Base-by-base conservation (phyloP, 2,329 filamentous ascomycete genomes). In the Ceratocystis alfenasii region DNA sequence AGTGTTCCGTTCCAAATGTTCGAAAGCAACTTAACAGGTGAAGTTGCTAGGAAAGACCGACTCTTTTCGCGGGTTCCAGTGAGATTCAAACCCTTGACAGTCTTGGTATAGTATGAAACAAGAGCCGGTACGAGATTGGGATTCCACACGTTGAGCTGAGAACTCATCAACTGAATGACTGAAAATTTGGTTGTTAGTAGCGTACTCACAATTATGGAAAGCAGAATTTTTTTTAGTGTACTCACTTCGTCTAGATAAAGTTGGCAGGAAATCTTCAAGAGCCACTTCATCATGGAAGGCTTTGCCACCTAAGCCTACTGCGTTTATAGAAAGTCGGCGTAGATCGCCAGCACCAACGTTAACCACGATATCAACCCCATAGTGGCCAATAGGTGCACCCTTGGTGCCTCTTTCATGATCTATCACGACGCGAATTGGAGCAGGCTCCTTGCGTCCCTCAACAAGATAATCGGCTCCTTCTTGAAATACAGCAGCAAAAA, bases 1-100 rank as follows among this genome's bases (percentile, higher is more conserved):
- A 68, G 60, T 6, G 66, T 68, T 8, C 84, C 83, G 44, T 84
- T 83, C 71, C 95, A 84, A 65, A 96, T 83, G 72, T 83, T 95
- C 0, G 92, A 95, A 17, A 97, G 79, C 72, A 96, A 81, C 74
- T 96, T 97, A 61, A 95, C 89, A 0, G 93, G 92, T 0, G 92
- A 96, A n/a, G 87, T 83, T 3, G 86, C 85, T 8, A 93, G 81
- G 72, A 89, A 89, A 0, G 85, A 86, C 65, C 82, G 82, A 10
- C 84, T 82, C 73, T 84, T 88, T 71, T 86, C 84, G 0, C 82
- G 80, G 50, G 86, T 82, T 41, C 83, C 78, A 22, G 83, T 78
- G 50, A 89, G 78, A 60, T 81, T 82, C 28, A 96, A 77, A 3
- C 85, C 84, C 44, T 87, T 86, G 33, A 96, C 78, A 1, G 89